Evolutionary conservation across 2,329 filamentous ascomycete species (phyloP).

Genomic region (Aurifilum marmelostoma): DNA sequence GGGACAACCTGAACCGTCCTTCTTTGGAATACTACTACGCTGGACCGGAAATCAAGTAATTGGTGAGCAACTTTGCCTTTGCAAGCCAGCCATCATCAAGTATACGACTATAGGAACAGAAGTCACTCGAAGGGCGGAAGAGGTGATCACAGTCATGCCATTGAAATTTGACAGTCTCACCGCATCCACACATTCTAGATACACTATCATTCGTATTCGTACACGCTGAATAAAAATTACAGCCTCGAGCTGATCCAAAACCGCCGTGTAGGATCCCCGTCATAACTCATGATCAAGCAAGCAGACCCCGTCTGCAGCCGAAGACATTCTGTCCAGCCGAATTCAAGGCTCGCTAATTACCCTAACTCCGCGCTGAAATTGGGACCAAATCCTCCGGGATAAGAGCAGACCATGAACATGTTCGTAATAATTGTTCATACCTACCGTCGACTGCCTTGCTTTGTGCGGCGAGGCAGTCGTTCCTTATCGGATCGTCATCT

Average conservation of each 20-base stretch:
- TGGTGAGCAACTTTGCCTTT: no score
- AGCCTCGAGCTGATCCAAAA: slow-evolving; percentile 15
- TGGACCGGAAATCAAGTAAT: background rate
- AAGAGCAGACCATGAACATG: slow-evolving; percentile 45
- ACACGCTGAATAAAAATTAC: slow-evolving; percentile 20
- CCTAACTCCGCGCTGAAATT: slow-evolving; percentile 56
- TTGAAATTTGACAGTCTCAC: slow-evolving; percentile 11
- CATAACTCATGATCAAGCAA: slow-evolving; percentile 33
- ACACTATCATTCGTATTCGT: slow-evolving; percentile 18
- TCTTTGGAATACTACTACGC: background rate
- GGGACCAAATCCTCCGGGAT: slow-evolving; percentile 34
- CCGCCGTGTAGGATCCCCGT: slow-evolving; percentile 26
- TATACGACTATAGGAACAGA: background rate
- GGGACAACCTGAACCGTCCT: background rate
- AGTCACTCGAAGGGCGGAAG: background rate
- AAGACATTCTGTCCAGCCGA: slow-evolving; percentile 25
- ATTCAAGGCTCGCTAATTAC: slow-evolving; percentile 40
- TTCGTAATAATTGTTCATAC: slow-evolving; percentile 45
- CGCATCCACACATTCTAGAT: slow-evolving; percentile 5
- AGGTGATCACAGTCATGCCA: background rate
- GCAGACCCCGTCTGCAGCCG: slow-evolving; percentile 40
- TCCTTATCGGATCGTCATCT: slow-evolving; percentile 85
- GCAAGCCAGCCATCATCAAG: background rate
- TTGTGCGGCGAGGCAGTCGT: slow-evolving; percentile 25
- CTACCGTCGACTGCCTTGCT: slow-evolving; percentile 45